Evolutionary conservation across 1,284 basidiomycete species (phyloP).

Genomic region (Malassezia sp.): DNA sequence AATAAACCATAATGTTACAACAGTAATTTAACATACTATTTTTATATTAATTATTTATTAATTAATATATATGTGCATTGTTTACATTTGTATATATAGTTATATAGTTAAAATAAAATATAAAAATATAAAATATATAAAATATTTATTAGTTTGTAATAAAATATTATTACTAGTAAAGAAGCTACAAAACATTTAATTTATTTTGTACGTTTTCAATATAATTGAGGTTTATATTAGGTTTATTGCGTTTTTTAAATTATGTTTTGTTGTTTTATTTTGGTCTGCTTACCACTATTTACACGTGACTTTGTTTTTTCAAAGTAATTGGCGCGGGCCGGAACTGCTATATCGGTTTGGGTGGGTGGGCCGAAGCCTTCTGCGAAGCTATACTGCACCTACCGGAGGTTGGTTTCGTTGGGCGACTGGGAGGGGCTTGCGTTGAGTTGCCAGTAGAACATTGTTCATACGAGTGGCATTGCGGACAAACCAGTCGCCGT

Average conservation of each 20-base stretch:
- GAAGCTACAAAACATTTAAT: not conserved
- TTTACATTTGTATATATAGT: not conserved
- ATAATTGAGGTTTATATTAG: not conserved
- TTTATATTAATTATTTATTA: not conserved
- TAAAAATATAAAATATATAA: not conserved
- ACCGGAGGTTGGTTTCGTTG: too few species aligned
- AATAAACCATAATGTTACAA: not conserved
- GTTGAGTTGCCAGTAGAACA: slow-evolving; percentile 26
- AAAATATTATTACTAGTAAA: not conserved
- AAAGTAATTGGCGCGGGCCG: too few species aligned
- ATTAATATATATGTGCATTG: not conserved
- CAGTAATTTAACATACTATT: not conserved
- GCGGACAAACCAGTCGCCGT: slow-evolving; percentile 92
- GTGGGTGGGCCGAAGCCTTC: too few species aligned
- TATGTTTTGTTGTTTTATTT: not conserved
- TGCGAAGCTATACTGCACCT: too few species aligned
- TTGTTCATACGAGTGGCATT: slow-evolving; percentile 39
- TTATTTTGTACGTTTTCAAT: not conserved
- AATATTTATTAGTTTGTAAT: not conserved
- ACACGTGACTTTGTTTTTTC: not conserved
- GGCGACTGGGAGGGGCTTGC: slow-evolving; percentile 36
- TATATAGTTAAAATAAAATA: not conserved
- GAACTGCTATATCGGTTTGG: too few species aligned
- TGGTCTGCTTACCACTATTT: not conserved
- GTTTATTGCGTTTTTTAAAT: not conserved